Base-by-base conservation (phyloP, 129 eudicot genomes). In the Pseudognaphalium luteoalbum region DNA sequence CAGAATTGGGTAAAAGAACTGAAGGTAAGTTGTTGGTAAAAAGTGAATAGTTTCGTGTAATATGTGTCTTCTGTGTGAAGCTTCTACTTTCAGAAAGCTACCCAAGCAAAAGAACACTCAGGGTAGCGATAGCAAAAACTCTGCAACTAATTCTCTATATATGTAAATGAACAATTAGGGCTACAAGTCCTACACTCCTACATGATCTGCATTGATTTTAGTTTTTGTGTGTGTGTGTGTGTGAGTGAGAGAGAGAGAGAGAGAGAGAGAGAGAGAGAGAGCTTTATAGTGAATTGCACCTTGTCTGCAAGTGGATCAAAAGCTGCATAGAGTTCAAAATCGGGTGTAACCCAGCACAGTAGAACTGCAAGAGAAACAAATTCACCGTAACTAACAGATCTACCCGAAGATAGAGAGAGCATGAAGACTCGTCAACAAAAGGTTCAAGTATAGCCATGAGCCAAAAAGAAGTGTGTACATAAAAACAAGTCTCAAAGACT, bases 261-360 rank as follows among this genome's bases (percentile, higher is more conserved):
- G 50, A 41, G 50, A 41, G 50, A 10, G 52, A 47, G 54, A 47
- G 54, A 42, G 50, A 47, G 54, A 47, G n/a, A 47, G n/a, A 3
- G n/a, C 6, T 47, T 42, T 25, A 6, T 72, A 19, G 12, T 52
- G 32, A 52, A 77, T 11, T 89, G 62, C 69, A 94, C 99, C 99
- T 94, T 94, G 85, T 94, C 99, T 60, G 99, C 99, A 69, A 94
- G 92, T 68, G 97, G 97, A 82, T 94, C 99, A 86, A 94, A 94
- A 62, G 99, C 99, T 47, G 99, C 99, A 87, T 89, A 94, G 21
- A 94, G 96, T 77, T 94, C 99, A 74, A 94, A 94, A 81, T 94
- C 97, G 70, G 84, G 90, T 20, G 99, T 94, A 71, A 91, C 96
- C 99, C 99, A 94, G 83, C 97, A 91, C 41, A 94, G 90, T 73